phyloP scores from a whole-genome alignment of 2,329 filamentous ascomycete genomes.

The Trichophyton mentagrophytes region DNA sequence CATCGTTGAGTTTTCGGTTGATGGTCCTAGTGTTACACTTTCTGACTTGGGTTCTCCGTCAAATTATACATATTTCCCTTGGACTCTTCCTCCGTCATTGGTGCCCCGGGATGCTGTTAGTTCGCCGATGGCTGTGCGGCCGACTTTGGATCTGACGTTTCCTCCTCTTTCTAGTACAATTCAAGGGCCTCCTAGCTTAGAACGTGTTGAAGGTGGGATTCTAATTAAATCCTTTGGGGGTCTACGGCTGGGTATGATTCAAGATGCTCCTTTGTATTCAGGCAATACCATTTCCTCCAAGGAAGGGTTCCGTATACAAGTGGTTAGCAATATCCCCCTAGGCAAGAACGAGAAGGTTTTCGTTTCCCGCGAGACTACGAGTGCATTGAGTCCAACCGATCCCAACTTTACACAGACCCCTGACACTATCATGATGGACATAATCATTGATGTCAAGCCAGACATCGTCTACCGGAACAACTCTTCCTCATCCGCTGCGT shows the following conservation, averaged over 20 bases:
- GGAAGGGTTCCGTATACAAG: slow-evolving; percentile 49
- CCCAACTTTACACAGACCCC: slow-evolving; percentile 71
- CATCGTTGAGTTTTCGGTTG: slow-evolving; percentile 40
- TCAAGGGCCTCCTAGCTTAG: slow-evolving; percentile 38
- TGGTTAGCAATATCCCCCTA: slow-evolving; percentile 66
- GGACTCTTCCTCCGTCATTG: slow-evolving; percentile 69
- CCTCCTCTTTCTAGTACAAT: slow-evolving; percentile 40
- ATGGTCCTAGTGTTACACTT: slow-evolving; percentile 43
- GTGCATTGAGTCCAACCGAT: slow-evolving; percentile 53
- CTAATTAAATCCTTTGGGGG: slow-evolving; percentile 49
- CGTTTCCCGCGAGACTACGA: slow-evolving; percentile 62
- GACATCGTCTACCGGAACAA: slow-evolving; percentile 12
- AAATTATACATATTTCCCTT: slow-evolving; percentile 81
- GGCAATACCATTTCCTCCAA: slow-evolving; percentile 12
- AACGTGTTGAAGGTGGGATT: slow-evolving; percentile 47
- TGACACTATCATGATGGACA: slow-evolving; percentile 58
- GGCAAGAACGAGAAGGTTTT: slow-evolving; percentile 81
- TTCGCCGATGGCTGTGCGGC: slow-evolving; percentile 54
- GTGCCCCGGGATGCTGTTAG: slow-evolving; percentile 69
- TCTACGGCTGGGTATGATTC: slow-evolving; percentile 40
- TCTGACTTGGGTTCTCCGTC: slow-evolving; percentile 47
- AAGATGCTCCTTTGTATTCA: slow-evolving; percentile 28
- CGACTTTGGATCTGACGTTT: slow-evolving; percentile 59
- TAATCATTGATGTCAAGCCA: slow-evolving; percentile 48
- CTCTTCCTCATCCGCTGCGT: slow-evolving; percentile 17